Evolutionary conservation across 2,329 filamentous ascomycete species (phyloP).

Genomic region (Epichloe glyceriae): DNA sequence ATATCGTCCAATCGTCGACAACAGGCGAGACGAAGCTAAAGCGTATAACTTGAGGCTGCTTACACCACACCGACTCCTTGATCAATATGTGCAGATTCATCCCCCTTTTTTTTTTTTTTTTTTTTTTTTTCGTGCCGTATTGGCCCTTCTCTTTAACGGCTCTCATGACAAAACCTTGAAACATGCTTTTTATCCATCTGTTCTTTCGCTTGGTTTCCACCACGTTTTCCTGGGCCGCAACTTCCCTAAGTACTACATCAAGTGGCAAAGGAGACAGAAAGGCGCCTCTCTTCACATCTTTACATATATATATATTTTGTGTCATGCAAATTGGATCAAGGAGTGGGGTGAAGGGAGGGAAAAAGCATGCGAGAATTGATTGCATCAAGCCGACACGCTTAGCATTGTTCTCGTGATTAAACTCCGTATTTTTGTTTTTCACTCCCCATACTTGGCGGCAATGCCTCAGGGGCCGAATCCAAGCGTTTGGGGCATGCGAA

Average conservation of each 20-base stretch:
- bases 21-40: not conserved
- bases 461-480: not conserved
- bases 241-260: not conserved
- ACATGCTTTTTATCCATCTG: not conserved
- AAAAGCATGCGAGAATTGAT: conserved; percentile 2
- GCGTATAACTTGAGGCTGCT: not conserved
- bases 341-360: not conserved
- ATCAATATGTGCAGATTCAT: not conserved
- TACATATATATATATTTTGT: conserved; percentile 1
- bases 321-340: conserved; percentile 7
- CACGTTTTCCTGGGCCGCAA: not conserved
- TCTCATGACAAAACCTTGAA: conserved; percentile 4
- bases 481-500: not conserved
- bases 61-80: not conserved
- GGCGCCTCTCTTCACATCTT: not conserved
- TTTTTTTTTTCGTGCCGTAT: not conserved
- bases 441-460: not conserved
- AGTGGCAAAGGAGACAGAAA: not conserved
- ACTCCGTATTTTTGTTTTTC: not conserved
- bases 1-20: not conserved
- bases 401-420: conserved; percentile 2
- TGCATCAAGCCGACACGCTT: conserved; percentile 1
- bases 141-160: not conserved
- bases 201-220: not conserved
- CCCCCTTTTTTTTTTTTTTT: not conserved